Percentiles rank a stretch among this genome's conserved stretches.
Conservation (phyloP, 495 filamentous ascomycete genomes). For the Apodospora peruviana region DNA sequence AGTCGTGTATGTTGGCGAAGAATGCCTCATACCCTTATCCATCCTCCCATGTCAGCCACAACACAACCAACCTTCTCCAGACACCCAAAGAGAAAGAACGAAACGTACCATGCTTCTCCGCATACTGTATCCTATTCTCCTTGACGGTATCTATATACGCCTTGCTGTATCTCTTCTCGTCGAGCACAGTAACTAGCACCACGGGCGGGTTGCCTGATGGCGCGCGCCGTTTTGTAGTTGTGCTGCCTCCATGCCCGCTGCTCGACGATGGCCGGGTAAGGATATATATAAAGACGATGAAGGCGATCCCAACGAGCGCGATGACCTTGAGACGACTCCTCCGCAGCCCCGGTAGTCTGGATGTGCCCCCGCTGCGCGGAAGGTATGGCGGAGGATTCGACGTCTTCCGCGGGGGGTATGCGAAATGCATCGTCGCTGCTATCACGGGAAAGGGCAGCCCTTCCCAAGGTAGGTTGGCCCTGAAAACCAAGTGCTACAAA, state of each 20-base stretch:
- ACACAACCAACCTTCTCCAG: neutral
- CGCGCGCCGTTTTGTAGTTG: slow-evolving; percentile 12
- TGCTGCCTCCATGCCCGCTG: slow-evolving; percentile 19
- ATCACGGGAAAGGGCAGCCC: neutral
- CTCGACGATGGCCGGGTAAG: slow-evolving; percentile 35
- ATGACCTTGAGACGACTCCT: slow-evolving; percentile 61
- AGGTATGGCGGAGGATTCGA: slow-evolving; percentile 60
- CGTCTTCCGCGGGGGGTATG: slow-evolving; percentile 76
- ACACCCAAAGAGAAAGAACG: neutral
- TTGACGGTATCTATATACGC: slow-evolving; percentile 65
- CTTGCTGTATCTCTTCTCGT: slow-evolving; percentile 55
- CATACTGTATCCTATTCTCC: slow-evolving; percentile 82
- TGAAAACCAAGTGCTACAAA: too few species aligned
- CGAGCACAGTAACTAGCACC: slow-evolving; percentile 83
- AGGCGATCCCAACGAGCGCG: slow-evolving; percentile 49
- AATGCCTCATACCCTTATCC: slow-evolving; percentile 80
- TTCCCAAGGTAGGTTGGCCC: too few species aligned
- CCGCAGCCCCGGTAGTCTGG: slow-evolving; percentile 56
- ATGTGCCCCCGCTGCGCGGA: slow-evolving; percentile 53
- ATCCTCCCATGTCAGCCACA: too few species aligned
- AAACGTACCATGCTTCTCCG: slow-evolving; percentile 76
- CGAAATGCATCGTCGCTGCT: slow-evolving; percentile 71
- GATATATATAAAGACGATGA: slow-evolving; percentile 59
- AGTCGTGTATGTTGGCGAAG: slow-evolving; percentile 69
- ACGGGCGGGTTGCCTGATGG: slow-evolving; percentile 65